Evolutionary conservation across 2,329 filamentous ascomycete species (phyloP).

Genomic region (Knufia fluminis): DNA sequence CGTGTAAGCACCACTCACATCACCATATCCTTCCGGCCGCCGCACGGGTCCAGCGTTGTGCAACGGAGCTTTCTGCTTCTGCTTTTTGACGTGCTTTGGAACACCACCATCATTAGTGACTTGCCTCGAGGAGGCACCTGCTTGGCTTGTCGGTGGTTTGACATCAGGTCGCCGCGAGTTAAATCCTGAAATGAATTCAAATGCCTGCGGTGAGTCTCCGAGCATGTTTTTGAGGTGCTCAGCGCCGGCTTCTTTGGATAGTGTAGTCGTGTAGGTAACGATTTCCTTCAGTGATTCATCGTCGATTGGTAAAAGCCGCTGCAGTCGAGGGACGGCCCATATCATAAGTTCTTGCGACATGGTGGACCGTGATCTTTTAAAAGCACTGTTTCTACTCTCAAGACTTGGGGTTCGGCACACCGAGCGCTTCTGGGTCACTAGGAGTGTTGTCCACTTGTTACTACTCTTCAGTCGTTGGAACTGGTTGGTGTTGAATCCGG

Average conservation of each 20-base stretch:
- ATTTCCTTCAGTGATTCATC: conserved; percentile 77
- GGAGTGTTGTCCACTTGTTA: too few relatives aligned
- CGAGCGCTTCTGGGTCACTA: not conserved
- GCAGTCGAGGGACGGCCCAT: conserved; percentile 63
- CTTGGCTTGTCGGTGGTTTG: conserved; percentile 11
- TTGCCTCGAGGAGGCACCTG: not conserved
- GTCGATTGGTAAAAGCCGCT: conserved; percentile 72
- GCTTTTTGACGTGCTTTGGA: conserved; percentile 28
- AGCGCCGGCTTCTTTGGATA: conserved; percentile 68
- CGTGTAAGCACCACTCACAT: conserved; percentile 60
- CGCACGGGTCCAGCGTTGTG: conserved; percentile 55
- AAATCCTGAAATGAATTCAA: conserved; percentile 64
- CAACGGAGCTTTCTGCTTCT: conserved; percentile 52
- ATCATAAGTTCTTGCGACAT: conserved; percentile 35
- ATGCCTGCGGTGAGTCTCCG: conserved; percentile 67
- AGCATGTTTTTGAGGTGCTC: conserved; percentile 82
- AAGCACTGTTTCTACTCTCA: too few relatives aligned
- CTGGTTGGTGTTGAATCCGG: too few relatives aligned
- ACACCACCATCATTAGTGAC: conserved; percentile 2
- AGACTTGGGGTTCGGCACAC: not conserved
- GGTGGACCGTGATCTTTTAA: too few relatives aligned
- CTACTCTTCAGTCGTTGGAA: too few relatives aligned
- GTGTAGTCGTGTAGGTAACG: conserved; percentile 66
- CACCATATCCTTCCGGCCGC: conserved; percentile 54
- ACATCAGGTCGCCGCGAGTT: conserved; percentile 53